phyloP scores from a whole-genome alignment of 768 basidiomycete species.

The Tylopilus vinaceipallidus region DNA sequence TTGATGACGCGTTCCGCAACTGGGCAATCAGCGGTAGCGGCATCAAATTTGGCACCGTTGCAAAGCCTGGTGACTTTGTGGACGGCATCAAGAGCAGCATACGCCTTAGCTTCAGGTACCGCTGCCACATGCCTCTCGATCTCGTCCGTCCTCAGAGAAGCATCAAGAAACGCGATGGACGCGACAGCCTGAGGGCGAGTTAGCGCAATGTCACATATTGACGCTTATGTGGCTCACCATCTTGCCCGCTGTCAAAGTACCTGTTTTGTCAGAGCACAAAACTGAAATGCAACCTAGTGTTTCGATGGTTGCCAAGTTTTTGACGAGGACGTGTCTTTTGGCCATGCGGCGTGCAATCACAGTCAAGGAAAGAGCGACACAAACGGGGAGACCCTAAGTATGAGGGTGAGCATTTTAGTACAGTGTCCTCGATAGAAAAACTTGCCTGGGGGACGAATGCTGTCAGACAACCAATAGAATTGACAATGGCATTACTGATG shows the following conservation, averaged over 20 bases:
- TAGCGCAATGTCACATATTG: background rate
- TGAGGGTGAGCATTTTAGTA: background rate
- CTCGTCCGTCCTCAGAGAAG: constrained; percentile 19
- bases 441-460: constrained; percentile 42
- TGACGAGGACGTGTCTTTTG: constrained; percentile 45
- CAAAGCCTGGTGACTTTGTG: constrained; percentile 51
- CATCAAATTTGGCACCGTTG: constrained; percentile 54
- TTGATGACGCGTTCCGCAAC: constrained; percentile 36
- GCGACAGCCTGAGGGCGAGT: constrained; percentile 36
- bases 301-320: constrained; percentile 53
- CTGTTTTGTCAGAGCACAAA: constrained; percentile 55
- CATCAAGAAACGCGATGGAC: constrained; percentile 38
- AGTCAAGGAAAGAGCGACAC: constrained; percentile 52
- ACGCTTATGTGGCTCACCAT: constrained; percentile 35
- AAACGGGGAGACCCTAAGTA: constrained; percentile 37
- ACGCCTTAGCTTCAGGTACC: constrained; percentile 8
- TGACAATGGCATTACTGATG: constrained; percentile 36
- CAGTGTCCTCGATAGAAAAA: background rate
- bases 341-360: constrained; percentile 49
- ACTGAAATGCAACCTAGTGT: constrained; percentile 52
- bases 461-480: constrained; percentile 39
- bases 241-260: constrained; percentile 48
- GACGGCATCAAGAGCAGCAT: constrained; percentile 28
- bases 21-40: constrained; percentile 22
- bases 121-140: constrained; percentile 14